Evolutionary conservation across 1,284 basidiomycete genomes (phyloP), one percentile per base, ranked within the genome.

Genomic region (Rhizoctonia solani): DNA sequence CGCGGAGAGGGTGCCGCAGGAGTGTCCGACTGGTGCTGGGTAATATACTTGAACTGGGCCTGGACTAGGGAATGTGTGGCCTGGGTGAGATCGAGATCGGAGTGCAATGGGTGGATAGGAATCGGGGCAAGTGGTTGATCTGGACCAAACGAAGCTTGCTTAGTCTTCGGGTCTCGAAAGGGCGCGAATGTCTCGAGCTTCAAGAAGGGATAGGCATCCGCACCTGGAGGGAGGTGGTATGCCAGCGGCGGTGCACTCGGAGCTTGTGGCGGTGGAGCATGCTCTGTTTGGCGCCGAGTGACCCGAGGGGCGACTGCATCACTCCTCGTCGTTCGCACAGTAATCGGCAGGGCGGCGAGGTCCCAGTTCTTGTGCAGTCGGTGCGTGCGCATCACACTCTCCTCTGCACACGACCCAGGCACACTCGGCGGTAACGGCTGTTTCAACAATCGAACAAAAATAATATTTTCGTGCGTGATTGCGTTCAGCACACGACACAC

Each of bases 201-300:
- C 27, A 59, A 29, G 29, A 59, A 59, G 21, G 56, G 56, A 29
- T 59, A 59, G 32, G 56, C 56, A 4, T 59, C 56, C 56, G 56
- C 56, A 59, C 56, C 56, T 47, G 56, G 56, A 34, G 56, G 56
- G n/a, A 59, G 56, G 44, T 59, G 56, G 29, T 59, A 59, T 4
- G 56, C 42, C 44, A 59, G 19, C 4, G 56, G 56, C 16, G 56
- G 42, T 14, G 29, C 44, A 34, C n/a, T 25, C 21, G 21, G 6
- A 46, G 37, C 8, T 2, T 16, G 8, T 14, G 44, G 30, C 11
- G 54, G 14, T 29, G 37, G 54, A 8, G 54, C 54, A 14, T n/a
- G n/a, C n/a, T n/a, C n/a, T n/a, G n/a, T n/a, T n/a, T n/a, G n/a
- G n/a, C n/a, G n/a, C n/a, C n/a, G n/a, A n/a, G n/a, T n/a, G n/a